Base-by-base conservation (phyloP, 805 yeast genomes). In the Wickerhamomyces queroliae region DNA sequence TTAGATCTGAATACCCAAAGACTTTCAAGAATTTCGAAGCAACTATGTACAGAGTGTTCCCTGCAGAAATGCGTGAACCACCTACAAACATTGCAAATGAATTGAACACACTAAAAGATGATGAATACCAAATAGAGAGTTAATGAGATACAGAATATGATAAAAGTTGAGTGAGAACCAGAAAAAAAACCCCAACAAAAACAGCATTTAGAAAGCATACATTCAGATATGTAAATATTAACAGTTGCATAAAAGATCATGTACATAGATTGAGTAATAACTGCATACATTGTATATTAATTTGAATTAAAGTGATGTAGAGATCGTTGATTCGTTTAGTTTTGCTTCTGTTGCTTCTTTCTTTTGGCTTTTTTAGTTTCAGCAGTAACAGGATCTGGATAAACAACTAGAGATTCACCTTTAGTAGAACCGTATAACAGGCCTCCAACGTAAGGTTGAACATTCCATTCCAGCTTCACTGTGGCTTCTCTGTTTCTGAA, bases 401-500 rank as follows among this genome's bases (percentile, higher is more conserved):
- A 56, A 4, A 33, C 46, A 10, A 53, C 30, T 1, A 19, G 12
- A 3, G 51, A 21, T 18, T 51, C 54, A 15, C 64, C 65, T 0
- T 39, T 45, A 2, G 78, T 70, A 39, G 73, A 71, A 4, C 96
- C 96, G 59, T 68, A 84, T 0, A 78, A 58, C 46, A 91, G 63
- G 1, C 88, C 78, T 11, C 99, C 99, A 7, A 91, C 77, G 59
- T 80, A 72, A 2, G 99, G 99, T 64, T 91, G 98, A 34, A 91
- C 72, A 58, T 90, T 90, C 91, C 96, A 91, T 47, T 86, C 89
- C 38, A 91, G 66, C 44, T 70, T 76, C 41, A 91, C 66, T 4
- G 64, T 68, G 17, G 95, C 87, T 18, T 81, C 75, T 51, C 84
- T 76, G 38, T 74, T 77, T 36, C 76, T 66, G 44, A 82, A 56